Evolutionary conservation across 805 yeast species (phyloP), one percentile per base, ranked within the genome.

Genomic region (Metschnikowia vanudenii): DNA sequence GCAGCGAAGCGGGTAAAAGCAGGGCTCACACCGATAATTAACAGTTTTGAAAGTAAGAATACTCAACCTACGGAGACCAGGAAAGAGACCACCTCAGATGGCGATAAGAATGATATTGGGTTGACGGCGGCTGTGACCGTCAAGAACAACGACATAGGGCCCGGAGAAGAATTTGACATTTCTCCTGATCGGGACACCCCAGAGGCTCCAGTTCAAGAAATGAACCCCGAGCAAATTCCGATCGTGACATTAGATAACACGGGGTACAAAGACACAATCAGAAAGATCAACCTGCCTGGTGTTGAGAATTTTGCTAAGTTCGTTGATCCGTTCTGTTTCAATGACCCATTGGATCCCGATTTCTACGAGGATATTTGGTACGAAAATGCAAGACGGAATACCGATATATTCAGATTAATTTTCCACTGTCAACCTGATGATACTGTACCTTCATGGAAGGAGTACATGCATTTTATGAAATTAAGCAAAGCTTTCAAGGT

Each of bases 391-490:
- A 71, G 85, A 43, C 76, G 91, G 57, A 94, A 94, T 60, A 89
- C 98, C 0, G 74, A 79, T 49, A 69, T 95, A 1, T 94, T 79
- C 69, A 75, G 97, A 50, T 73, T 85, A 63, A 87, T 94, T 1
- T 94, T 94, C 76, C 91, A 91, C 53, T 82, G 88, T 51, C 99
- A 95, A 61, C 99, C 99, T 0, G 99, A 94, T 65, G 89, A 92
- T 62, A 74, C 80, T 6, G 98, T 92, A n/a, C 75, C 75, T 19
- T 78, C 90, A 0, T 94, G 99, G 99, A 78, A 78, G 46, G 96
- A 89, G 46, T 94, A 89, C 64, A 91, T 88, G 62, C 81, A 77
- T 22, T 85, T 74, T 61, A 75, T 81, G 48, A 80, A 78, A 49
- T 65, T 85, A 55, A 74, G 73, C 41, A 71, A 75, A 16, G 89